phyloP scores from a whole-genome alignment of 2,329 filamentous ascomycete genomes.

The Ceratocystis variospora region DNA sequence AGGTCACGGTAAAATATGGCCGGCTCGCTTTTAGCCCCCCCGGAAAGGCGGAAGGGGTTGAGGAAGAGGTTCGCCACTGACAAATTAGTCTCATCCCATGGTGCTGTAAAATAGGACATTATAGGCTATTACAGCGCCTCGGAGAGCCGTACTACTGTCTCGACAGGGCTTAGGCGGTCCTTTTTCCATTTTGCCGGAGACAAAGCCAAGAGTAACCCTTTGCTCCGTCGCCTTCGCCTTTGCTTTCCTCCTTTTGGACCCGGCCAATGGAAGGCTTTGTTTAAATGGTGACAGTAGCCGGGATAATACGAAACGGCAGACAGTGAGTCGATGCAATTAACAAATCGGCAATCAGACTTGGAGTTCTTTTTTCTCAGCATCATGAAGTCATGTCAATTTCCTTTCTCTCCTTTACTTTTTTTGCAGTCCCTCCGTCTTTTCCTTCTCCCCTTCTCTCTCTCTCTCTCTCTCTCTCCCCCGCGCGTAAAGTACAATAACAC shows the following conservation, averaged over 20 bases:
- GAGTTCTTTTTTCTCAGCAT: neutral
- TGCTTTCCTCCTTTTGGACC: neutral
- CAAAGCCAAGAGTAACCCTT: neutral
- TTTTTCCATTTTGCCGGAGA: slow-evolving; percentile 6
- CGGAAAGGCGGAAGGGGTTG: neutral
- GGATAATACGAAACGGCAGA: neutral
- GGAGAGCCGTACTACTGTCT: too few species aligned
- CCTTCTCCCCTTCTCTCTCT: neutral
- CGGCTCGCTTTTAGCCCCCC: neutral
- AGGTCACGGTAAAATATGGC: neutral
- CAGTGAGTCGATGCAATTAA: neutral
- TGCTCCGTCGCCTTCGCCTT: neutral
- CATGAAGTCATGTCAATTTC: neutral
- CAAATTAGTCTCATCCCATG: neutral
- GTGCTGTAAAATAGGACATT: neutral
- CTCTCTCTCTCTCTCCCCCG: too few species aligned
- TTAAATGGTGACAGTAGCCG: neutral
- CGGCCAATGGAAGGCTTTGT: neutral
- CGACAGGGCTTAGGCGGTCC: neutral
- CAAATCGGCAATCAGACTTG: neutral
- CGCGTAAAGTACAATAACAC: neutral
- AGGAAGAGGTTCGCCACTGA: neutral
- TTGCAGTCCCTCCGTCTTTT: neutral
- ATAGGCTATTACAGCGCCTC: too few species aligned
- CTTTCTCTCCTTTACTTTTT: neutral